phyloP scores from a whole-genome alignment of 352 stramenopile species.

The Phytopythium vexans region DNA sequence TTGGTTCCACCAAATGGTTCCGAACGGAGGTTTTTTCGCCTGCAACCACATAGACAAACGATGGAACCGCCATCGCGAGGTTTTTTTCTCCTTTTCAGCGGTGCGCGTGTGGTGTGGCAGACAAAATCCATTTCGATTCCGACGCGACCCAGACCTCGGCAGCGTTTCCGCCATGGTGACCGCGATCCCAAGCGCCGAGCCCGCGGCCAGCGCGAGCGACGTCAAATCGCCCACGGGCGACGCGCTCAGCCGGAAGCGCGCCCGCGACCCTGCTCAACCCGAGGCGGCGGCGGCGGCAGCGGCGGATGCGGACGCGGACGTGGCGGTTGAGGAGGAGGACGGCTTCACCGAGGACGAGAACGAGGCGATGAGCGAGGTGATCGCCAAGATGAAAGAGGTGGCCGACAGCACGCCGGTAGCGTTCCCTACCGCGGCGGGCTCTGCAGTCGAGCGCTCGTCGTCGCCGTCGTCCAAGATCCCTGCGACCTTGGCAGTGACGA shows the following conservation, averaged over 20 bases:
- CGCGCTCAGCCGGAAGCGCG: not conserved
- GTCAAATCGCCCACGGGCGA: not conserved
- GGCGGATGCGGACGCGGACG: slow-evolving; percentile 12
- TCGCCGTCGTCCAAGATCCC: slow-evolving; percentile 11
- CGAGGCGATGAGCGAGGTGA: slow-evolving; percentile 54
- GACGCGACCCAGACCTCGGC: not conserved
- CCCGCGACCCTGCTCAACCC: not conserved
- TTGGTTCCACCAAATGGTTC: too few relatives aligned
- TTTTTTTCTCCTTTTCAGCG: not conserved
- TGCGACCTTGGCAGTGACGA: not conserved
- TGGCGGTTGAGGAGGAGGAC: slow-evolving; percentile 36
- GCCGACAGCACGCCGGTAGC: slow-evolving; percentile 29
- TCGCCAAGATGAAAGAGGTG: slow-evolving; percentile 65
- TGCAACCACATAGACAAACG: not conserved
- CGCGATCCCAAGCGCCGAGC: not conserved
- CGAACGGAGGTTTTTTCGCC: too few relatives aligned
- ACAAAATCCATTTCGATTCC: slow-evolving; percentile 8
- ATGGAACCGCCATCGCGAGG: not conserved
- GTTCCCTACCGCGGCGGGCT: slow-evolving; percentile 22
- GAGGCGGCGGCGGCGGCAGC: slow-evolving; percentile 13
- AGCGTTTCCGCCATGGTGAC: slow-evolving; percentile 1
- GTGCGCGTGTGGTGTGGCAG: slow-evolving; percentile 4
- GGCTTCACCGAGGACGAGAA: slow-evolving; percentile 52
- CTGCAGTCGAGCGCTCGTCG: slow-evolving; percentile 14
- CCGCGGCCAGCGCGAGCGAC: too few relatives aligned